These are phyloP conservation scores for Phaeosphaeriaceae sp. DNA, from an alignment of 2,329 filamentous ascomycete genomes.

Conservation along the genomic window DNA sequence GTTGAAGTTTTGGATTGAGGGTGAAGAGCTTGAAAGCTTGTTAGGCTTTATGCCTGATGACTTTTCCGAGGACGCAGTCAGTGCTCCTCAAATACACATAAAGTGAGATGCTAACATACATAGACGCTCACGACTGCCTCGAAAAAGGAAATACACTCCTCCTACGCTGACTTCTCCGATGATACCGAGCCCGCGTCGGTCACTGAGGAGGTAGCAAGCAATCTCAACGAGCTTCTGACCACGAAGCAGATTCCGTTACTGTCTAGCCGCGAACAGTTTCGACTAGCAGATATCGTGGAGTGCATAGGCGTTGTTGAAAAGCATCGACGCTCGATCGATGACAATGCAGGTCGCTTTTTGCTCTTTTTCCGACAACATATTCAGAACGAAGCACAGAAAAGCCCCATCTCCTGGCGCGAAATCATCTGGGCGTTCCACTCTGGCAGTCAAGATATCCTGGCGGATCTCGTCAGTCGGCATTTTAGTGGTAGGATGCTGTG, in stretches of 20 bases:
- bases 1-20: constrained; percentile 83
- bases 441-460: constrained; percentile 84
- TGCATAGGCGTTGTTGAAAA: constrained; percentile 84
- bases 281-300: constrained; percentile 82
- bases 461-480: constrained; percentile 81
- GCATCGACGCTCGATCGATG: constrained; percentile 86
- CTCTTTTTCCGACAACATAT: constrained; percentile 85
- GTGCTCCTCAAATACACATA: background rate
- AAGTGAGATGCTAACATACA: constrained; percentile 8
- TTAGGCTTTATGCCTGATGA: constrained; percentile 64
- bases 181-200: constrained; percentile 69
- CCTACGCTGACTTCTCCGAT: constrained; percentile 60
- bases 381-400: constrained; percentile 68
- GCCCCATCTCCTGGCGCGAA: constrained; percentile 73
- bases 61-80: constrained; percentile 57
- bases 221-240: constrained; percentile 79
- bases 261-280: constrained; percentile 85
- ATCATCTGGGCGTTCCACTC: constrained; percentile 88
- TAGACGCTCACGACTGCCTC: constrained; percentile 50
- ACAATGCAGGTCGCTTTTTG: constrained; percentile 86
- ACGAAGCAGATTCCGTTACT: constrained; percentile 78
- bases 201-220: constrained; percentile 72
- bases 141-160: constrained; percentile 58
- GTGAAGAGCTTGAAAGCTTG: constrained; percentile 80
- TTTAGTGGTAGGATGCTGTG: constrained; percentile 82